Conservation (phyloP, 805 yeast species). For the Pichia membranifaciens region DNA sequence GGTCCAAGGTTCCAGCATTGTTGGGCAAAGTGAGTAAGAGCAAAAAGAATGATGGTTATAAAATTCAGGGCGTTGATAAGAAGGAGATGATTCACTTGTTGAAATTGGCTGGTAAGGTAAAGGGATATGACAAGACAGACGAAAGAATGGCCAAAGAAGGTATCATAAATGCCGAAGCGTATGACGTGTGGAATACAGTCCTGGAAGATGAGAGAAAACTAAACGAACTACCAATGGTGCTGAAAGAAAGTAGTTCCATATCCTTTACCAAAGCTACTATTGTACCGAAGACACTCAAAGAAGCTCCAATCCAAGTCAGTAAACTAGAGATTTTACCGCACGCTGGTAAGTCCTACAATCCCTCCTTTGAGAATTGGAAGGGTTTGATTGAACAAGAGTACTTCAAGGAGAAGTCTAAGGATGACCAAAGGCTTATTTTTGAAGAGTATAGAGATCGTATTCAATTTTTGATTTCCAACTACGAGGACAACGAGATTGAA, state of each 20-base stretch:
- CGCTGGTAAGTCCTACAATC: constrained; percentile 92
- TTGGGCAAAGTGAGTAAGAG: constrained; percentile 32
- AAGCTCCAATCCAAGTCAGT: constrained; percentile 48
- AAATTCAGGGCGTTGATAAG: constrained; percentile 56
- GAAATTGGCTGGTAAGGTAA: constrained; percentile 70
- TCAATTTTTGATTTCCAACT: constrained; percentile 54
- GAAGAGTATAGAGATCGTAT: constrained; percentile 62
- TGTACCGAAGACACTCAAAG: constrained; percentile 50
- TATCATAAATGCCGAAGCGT: constrained; percentile 39
- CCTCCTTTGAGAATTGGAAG: constrained; percentile 80
- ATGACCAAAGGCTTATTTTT: constrained; percentile 54
- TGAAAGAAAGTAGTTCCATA: constrained; percentile 26
- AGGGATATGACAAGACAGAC: constrained; percentile 45
- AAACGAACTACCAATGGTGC: constrained; percentile 34
- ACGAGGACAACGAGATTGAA: constrained; percentile 53
- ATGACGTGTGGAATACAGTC: constrained; percentile 64
- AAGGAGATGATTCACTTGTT: constrained; percentile 60
- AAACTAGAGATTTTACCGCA: constrained; percentile 53
- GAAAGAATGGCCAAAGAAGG: constrained; percentile 64
- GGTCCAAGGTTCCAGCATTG: constrained; percentile 74
- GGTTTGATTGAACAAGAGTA: constrained; percentile 61
- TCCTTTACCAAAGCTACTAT: constrained; percentile 48
- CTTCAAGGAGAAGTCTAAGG: constrained; percentile 57
- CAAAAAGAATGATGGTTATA: constrained; percentile 15
- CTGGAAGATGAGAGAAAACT: constrained; percentile 14